phyloP scores from a whole-genome alignment of 306 rosid genomes.

The Mimosa bimucronata region DNA sequence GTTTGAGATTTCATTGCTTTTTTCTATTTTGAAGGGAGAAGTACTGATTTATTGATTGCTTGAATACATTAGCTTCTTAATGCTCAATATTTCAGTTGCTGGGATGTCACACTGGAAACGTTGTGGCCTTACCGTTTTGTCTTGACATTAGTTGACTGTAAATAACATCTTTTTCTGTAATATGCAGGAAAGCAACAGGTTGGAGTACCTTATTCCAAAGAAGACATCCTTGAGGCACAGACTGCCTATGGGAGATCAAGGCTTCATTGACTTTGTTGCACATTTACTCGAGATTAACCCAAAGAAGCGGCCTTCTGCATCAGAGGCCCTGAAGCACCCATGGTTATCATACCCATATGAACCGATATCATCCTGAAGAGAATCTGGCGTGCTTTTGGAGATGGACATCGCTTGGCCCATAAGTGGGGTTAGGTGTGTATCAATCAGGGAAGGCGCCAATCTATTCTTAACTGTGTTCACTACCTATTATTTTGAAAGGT shows the following conservation, averaged over 20 bases:
- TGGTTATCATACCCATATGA: slow-evolving; percentile 92
- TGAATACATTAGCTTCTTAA: background rate
- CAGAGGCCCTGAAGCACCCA: slow-evolving; percentile 82
- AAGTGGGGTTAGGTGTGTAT: slow-evolving; percentile 43
- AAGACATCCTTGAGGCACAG: slow-evolving; percentile 92
- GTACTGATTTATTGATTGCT: slow-evolving; percentile 2
- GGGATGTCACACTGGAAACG: slow-evolving; percentile 3
- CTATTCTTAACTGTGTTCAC: slow-evolving; percentile 38
- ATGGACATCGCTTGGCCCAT: slow-evolving; percentile 20
- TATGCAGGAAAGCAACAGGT: slow-evolving; percentile 74
- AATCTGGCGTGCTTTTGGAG: slow-evolving; percentile 30
- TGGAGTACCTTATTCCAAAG: slow-evolving; percentile 83
- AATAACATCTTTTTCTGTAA: slow-evolving; percentile 13
- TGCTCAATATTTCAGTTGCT: background rate
- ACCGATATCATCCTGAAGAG: slow-evolving; percentile 78
- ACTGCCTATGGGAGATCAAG: slow-evolving; percentile 92
- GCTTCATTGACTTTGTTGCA: slow-evolving; percentile 80
- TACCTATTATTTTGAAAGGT: slow-evolving; percentile 47
- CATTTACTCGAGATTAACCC: slow-evolving; percentile 84
- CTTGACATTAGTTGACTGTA: background rate
- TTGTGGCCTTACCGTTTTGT: slow-evolving; percentile 23
- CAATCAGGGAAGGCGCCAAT: slow-evolving; percentile 38
- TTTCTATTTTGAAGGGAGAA: background rate
- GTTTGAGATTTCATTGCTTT: background rate
- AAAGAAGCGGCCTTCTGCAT: slow-evolving; percentile 81